Evolutionary conservation across 208 protist genomes (phyloP).

Genomic region (Strigomonas culicis): DNA sequence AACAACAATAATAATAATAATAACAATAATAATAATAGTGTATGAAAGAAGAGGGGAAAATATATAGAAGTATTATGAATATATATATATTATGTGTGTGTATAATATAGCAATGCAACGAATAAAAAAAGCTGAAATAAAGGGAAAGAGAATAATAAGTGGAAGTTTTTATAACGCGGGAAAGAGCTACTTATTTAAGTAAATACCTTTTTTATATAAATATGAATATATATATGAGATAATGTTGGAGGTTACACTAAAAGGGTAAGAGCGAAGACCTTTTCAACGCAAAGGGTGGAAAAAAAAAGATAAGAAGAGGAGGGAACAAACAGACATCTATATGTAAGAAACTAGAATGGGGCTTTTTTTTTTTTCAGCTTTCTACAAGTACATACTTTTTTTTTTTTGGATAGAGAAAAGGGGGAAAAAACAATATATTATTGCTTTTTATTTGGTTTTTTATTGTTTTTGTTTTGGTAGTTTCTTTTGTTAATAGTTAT

Average conservation of each 20-base stretch:
- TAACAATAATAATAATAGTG: too few species aligned
- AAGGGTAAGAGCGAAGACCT: too few species aligned
- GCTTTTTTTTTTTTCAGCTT: too few species aligned
- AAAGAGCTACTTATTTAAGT: neutral
- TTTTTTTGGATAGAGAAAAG: neutral
- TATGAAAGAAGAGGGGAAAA: neutral
- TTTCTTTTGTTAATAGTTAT: neutral
- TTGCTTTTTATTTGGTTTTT: slow-evolving; percentile 3
- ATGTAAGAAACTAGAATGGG: too few species aligned
- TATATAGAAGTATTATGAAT: neutral
- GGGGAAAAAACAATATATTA: neutral
- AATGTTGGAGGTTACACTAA: too few species aligned
- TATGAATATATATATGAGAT: too few species aligned
- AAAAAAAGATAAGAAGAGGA: slow-evolving; percentile 7
- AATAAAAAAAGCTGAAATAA: neutral
- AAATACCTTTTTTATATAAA: too few species aligned
- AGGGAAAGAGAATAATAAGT: neutral
- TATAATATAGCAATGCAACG: neutral
- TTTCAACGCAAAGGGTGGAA: neutral
- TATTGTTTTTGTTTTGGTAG: neutral
- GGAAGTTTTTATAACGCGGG: neutral
- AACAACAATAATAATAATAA: slow-evolving; percentile 1
- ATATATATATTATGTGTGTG: slow-evolving; percentile 7
- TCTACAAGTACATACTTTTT: too few species aligned
- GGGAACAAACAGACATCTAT: too few species aligned